Evolutionary conservation across 805 yeast species (phyloP).

Genomic region (Wickerhamomyces silvicola): DNA sequence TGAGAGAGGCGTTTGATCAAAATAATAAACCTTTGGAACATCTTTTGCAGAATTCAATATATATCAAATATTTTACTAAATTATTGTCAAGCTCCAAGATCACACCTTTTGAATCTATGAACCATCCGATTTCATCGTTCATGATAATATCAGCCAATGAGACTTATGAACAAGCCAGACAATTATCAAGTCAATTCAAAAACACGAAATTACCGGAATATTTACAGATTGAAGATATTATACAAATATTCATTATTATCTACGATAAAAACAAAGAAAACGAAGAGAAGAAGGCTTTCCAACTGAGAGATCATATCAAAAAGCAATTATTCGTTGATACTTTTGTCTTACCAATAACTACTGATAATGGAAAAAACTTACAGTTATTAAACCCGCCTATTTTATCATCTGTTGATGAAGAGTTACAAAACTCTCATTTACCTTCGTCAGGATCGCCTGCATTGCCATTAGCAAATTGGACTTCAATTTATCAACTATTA

Average conservation of each 20-base stretch:
- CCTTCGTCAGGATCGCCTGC: constrained; percentile 6
- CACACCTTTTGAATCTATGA: constrained; percentile 77
- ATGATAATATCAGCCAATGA: constrained; percentile 57
- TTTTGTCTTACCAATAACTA: constrained; percentile 12
- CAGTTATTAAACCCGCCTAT: constrained; percentile 24
- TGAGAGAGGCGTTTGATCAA: constrained; percentile 5
- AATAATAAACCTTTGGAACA: constrained; percentile 21
- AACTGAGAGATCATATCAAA: constrained; percentile 28
- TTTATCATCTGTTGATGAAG: constrained; percentile 41
- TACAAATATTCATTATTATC: constrained; percentile 45
- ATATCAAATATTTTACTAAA: constrained; percentile 50
- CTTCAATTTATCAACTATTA: constrained; percentile 14
- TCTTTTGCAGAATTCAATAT: constrained; percentile 40
- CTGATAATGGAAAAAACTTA: constrained; percentile 8
- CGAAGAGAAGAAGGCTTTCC: constrained; percentile 36
- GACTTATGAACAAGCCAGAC: constrained; percentile 48
- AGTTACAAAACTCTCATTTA: constrained; percentile 22
- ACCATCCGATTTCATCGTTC: constrained; percentile 78
- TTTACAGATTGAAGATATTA: constrained; percentile 57
- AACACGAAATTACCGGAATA: constrained; percentile 47
- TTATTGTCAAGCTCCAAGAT: constrained; percentile 52
- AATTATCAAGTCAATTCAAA: constrained; percentile 47
- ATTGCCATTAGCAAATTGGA: constrained; percentile 10
- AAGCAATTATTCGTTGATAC: constrained; percentile 32
- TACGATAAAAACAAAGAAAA: constrained; percentile 40